Base-by-base conservation (phyloP, 192 early-diverging fungal species). In the Geranomyces variabilis region DNA sequence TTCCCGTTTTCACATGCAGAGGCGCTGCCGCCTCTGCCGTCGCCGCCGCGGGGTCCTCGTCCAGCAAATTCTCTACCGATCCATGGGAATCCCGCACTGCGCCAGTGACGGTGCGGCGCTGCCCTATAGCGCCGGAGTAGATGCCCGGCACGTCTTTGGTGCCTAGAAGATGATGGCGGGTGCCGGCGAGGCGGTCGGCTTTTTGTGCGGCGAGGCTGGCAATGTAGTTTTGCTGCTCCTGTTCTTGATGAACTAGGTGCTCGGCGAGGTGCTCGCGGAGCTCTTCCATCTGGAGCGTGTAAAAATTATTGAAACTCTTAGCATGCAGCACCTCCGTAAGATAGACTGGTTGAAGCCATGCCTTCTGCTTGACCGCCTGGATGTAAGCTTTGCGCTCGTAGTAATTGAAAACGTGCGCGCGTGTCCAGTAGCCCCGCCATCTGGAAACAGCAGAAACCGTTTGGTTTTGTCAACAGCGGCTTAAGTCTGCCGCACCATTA, bases 141-240 rank as follows among this genome's bases (percentile, higher is more conserved):
- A 85, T 72, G 15, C 83, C 83, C 5, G 80, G 83, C 30, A 85
- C 73, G 45, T 58, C 67, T 31, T 75, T 56, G 10, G 83, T 85
- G 21, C 83, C 78, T 1, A 81, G 24, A 4, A 85, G 76, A 73
- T 85, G 83, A 65, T 85, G 83, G 4, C 66, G 49, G 24, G 56
- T 76, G 53, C 72, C 71, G 19, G 80, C 75, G 7, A 75, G 46
- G 22, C 68, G 57, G 1, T 79, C 77, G 21, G 78, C 55, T 41
- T 68, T 70, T 46, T 43, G 22, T 24, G 57, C 56, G 19, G 41
- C 26, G 29, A 70, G 61, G 29, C 33, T 19, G 24, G 26, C 22
- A 26, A 59, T 43, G 44, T 62, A 34, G 6, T 19, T 34, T 0
- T 24, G 6, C 14, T 56, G 28, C 36, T 36, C 49, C 22, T 62